Conservation (phyloP, 2,329 filamentous ascomycete species). For the Botrytis cinerea region DNA sequence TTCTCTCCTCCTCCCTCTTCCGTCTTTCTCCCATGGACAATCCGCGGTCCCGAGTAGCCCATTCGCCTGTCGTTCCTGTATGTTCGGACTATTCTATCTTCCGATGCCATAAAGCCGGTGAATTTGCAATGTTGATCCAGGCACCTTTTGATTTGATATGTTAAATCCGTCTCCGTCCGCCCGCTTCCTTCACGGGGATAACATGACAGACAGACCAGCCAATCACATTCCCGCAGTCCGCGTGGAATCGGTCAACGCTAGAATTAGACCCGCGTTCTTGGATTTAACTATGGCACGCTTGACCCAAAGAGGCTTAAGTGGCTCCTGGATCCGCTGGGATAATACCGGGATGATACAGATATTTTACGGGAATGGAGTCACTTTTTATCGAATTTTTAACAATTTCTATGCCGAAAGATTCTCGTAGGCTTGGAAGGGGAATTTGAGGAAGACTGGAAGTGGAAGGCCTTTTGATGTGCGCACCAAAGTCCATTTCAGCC, state of each 20-base stretch:
- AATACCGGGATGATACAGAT: constrained; percentile 7
- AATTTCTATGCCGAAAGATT: constrained; percentile 24
- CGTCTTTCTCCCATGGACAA: neutral
- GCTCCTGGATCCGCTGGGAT: neutral
- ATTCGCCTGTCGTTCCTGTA: neutral
- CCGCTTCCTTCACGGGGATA: neutral
- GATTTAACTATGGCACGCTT: neutral
- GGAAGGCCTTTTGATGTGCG: neutral
- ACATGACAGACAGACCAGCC: neutral
- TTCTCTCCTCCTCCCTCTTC: no score
- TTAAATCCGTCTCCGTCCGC: neutral
- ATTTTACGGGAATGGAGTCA: constrained; percentile 13
- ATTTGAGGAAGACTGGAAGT: neutral
- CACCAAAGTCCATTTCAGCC: neutral
- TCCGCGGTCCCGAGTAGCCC: neutral
- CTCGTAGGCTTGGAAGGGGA: neutral
- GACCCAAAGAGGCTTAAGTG: neutral
- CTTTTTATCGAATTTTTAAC: neutral
- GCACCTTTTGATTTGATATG: neutral
- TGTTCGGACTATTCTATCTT: neutral
- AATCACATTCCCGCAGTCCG: neutral
- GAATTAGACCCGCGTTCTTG: constrained; percentile 19
- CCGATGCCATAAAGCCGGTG: neutral
- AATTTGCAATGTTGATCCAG: no score
- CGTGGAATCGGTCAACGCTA: neutral